Conservation (phyloP, 306 rosid genomes). For the Malus domestica region DNA sequence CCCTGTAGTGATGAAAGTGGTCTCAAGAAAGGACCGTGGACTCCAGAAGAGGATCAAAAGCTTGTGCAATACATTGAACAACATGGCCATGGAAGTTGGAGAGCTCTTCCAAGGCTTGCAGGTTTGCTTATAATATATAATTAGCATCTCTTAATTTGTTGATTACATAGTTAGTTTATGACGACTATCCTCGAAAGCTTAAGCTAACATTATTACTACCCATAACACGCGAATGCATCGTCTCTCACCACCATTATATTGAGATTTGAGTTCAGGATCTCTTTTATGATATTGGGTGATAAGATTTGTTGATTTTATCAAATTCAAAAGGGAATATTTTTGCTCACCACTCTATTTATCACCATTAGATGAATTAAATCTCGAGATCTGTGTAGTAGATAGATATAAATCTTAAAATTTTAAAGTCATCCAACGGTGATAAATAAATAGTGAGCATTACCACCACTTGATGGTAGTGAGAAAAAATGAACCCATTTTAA, state of each 20-base stretch:
- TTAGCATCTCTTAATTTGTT: neutral
- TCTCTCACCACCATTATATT: neutral
- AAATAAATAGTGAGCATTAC: too few species aligned
- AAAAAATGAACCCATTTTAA: too few species aligned
- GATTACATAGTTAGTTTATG: neutral
- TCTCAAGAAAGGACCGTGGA: constrained; percentile 87
- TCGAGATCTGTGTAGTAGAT: too few species aligned
- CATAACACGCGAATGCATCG: neutral
- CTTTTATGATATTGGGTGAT: neutral
- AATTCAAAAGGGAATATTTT: too few species aligned
- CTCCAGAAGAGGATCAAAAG: constrained; percentile 74
- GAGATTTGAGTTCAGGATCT: neutral
- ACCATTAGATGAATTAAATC: too few species aligned
- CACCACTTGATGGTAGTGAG: too few species aligned
- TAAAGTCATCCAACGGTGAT: too few species aligned
- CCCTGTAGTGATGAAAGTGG: constrained; percentile 68
- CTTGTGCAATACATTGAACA: constrained; percentile 59
- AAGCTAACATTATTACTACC: neutral
- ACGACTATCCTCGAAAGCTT: neutral
- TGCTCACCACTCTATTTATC: too few species aligned
- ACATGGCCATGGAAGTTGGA: constrained; percentile 88
- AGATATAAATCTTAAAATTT: too few species aligned
- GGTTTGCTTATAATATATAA: constrained; percentile 22
- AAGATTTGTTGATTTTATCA: neutral
- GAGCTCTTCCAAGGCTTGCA: constrained; percentile 80